Base-by-base conservation (phyloP, 2,329 filamentous ascomycete species). In the Sporothrix luriei region DNA sequence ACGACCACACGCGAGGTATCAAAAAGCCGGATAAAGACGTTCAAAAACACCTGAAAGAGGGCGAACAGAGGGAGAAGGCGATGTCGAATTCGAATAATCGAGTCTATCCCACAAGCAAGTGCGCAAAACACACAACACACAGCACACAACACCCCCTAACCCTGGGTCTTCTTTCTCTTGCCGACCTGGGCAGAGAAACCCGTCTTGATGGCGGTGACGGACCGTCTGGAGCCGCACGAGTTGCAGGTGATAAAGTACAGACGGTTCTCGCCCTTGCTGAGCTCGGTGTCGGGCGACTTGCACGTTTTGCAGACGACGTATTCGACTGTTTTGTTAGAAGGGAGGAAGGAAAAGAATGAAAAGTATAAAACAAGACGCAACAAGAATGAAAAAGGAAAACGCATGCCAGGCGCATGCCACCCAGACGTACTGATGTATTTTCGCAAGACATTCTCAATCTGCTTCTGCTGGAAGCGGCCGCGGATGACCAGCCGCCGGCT, bases 121-220 rank as follows among this genome's bases (percentile, higher is more conserved):
- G 21, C 40, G 11, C 21, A 26, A 62, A 14, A 19, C 21, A 24
- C 19, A 59, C 33, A 62, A 10, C 46, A 19, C 40, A 43, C 40
- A 13, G 26, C 29, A 11, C 40, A 19, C 33, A n/a, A 4, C 19
- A 26, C 29, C 14, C 21, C 73, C 86, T 93, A 96, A 81, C 86
- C 91, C 81, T 92, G 88, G 84, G 93, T 91, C 88, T 96, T 96
- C 87, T 90, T 95, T 87, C 95, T 91, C 91, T 97, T 97, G 81
- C 95, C 95, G 81, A 99, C 92, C 84, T 98, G 95, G 81, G 95
- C 95, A 78, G 94, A 96, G 93, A 99, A 99, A 93, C 95, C 95
- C 72, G 93, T 97, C 90, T 99, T 99, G 91, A 99, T 99, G 75
- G 95, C 94, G 72, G 93, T 93, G 79, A 98, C 94, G 78, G 90